Base-by-base conservation (phyloP, 202 grass and related monocot species). In the Cymbopogon flexuosus region DNA sequence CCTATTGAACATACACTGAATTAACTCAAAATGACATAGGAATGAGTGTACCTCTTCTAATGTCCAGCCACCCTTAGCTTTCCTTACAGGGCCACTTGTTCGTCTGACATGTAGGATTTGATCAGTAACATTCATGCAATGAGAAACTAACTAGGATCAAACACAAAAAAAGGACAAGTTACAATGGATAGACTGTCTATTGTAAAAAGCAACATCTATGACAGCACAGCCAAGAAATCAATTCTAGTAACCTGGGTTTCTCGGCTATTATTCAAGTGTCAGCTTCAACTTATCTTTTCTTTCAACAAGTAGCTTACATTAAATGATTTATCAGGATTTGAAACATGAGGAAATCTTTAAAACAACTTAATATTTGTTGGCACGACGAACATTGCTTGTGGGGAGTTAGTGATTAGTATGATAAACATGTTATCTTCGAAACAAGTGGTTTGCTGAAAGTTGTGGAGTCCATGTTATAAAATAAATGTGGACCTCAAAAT, bases 301-400 rank as follows among this genome's bases (percentile, higher is more conserved):
- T 15, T 59, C 47, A 42, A 40, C 23, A 65, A 83, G 41, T 46
- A 73, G 8, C 4, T 65, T 52, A n/a, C 37, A 80, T 45, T 11
- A 16, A 33, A 78, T 62, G 29, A 37, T 18, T 77, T n/a, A 61
- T 75, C 3, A 22, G 6, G 27, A 46, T 75, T 21, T 33, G 6
- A 83, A 52, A 16, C 65, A 84, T 84, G 65, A 51, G 30, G 34
- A 77, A 51, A 58, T 42, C 15, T 57, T 79, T 66, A 29, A 10
- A 78, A 29, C 56, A 77, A 18, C 5, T 41, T 63, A 62, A 37
- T 23, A 71, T 57, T 61, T 80, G 65, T 58, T 18, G 11, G 15
- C 18, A 80, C 6, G 11, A 6, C 56, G 39, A 60, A 70, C 29
- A 35, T 33, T 21, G 13, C 5, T 66, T 73, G 37, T 57, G 54